Conservation (phyloP, 345 rosid genomes). For the Fremontodendron californicum region DNA sequence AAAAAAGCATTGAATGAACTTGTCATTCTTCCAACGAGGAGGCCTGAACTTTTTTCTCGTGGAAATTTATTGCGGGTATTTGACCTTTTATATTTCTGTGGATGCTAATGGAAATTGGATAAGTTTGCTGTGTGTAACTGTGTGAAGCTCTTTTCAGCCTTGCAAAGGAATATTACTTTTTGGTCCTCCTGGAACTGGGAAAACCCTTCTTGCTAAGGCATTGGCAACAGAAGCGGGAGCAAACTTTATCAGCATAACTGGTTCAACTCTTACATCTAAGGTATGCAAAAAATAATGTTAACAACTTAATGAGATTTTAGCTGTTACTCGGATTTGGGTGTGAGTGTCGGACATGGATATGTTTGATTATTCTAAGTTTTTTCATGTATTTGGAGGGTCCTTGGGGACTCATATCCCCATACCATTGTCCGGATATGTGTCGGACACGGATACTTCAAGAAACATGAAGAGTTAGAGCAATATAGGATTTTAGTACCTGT, state of each 20-base stretch:
- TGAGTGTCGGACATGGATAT: too few relatives aligned
- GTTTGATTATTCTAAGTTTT: too few relatives aligned
- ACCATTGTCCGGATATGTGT: too few relatives aligned
- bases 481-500: not conserved
- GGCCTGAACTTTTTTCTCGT: conserved; percentile 86
- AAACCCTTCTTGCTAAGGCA: conserved; percentile 94
- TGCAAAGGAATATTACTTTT: conserved; percentile 97
- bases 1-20: conserved; percentile 89
- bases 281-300: conserved; percentile 29
- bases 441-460: too few relatives aligned
- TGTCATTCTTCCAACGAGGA: conserved; percentile 97
- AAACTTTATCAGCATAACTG: conserved; percentile 94
- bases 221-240: conserved; percentile 98
- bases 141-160: conserved; percentile 48
- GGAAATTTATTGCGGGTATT: conserved; percentile 91
- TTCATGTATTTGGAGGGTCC: too few relatives aligned
- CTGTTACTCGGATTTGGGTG: too few relatives aligned
- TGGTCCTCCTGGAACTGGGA: conserved; percentile 99
- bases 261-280: conserved; percentile 97
- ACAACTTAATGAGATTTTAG: not conserved
- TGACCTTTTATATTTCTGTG: conserved; percentile 12
- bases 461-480: too few relatives aligned
- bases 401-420: too few relatives aligned
- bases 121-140: conserved; percentile 8
- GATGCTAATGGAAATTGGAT: not conserved